These are phyloP conservation scores for Gentiana straminea DNA, from an alignment of 257 asterid genomes.

Conservation along the genomic window DNA sequence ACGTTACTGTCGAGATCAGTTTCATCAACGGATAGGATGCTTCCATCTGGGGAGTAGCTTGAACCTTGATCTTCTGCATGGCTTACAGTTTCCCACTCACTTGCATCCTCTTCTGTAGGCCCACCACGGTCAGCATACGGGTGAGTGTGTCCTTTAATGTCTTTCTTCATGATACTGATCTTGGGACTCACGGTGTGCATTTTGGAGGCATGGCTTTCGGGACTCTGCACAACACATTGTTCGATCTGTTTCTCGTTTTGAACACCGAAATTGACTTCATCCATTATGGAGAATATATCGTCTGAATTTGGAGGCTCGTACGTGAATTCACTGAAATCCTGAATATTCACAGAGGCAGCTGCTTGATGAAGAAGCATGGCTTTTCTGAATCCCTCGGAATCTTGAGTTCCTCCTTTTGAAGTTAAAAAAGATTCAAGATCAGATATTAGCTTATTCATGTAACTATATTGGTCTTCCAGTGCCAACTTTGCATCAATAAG, in stretches of 20 bases:
- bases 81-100: constrained; percentile 80
- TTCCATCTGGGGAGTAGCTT: constrained; percentile 45
- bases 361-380: constrained; percentile 39
- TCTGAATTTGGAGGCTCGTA: constrained; percentile 54
- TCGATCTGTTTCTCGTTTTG: constrained; percentile 30
- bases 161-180: constrained; percentile 18
- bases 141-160: constrained; percentile 21
- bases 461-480: constrained; percentile 49
- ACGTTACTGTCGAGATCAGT: constrained; percentile 23
- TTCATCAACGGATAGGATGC: constrained; percentile 30
- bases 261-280: constrained; percentile 29
- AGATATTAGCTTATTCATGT: constrained; percentile 41
- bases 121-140: constrained; percentile 26
- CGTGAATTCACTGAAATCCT: constrained; percentile 39
- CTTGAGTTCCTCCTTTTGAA: constrained; percentile 16
- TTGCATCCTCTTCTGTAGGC: constrained; percentile 43
- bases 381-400: constrained; percentile 33
- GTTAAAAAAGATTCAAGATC: constrained; percentile 36
- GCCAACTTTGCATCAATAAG: constrained; percentile 59
- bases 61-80: constrained; percentile 57
- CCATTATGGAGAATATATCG: constrained; percentile 47
- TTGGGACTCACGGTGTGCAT: constrained; percentile 30
- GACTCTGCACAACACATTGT: constrained; percentile 25
- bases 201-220: constrained; percentile 28
- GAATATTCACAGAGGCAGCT: constrained; percentile 37